Evolutionary conservation across 169 alveolate genomes (phyloP).

Genomic region (Plasmodium billcollinsi): DNA sequence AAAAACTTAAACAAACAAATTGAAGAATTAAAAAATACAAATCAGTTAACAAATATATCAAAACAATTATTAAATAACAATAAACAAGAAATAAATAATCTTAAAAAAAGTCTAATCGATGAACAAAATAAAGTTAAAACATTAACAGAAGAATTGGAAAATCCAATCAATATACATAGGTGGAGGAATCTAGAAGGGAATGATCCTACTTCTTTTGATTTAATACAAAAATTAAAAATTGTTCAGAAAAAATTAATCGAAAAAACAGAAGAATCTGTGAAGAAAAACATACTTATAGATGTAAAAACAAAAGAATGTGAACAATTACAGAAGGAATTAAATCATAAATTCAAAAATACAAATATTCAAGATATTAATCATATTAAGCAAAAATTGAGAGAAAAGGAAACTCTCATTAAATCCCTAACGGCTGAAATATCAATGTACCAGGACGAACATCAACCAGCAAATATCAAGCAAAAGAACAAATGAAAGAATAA

Average conservation of each 20-base stretch:
- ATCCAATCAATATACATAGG: conserved; percentile 93
- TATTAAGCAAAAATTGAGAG: conserved; percentile 36
- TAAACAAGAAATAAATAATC: conserved; percentile 86
- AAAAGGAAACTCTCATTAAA: conserved; percentile 62
- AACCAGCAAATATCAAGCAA: not conserved
- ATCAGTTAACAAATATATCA: conserved; percentile 88
- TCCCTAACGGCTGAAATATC: conserved; percentile 70
- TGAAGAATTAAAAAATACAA: conserved; percentile 85
- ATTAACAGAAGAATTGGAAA: conserved; percentile 93
- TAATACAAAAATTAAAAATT: conserved; percentile 59
- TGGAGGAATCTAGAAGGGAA: conserved; percentile 75
- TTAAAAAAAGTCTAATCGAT: conserved; percentile 78
- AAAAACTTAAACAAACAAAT: conserved; percentile 81
- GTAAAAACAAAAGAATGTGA: conserved; percentile 62
- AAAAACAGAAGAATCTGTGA: conserved; percentile 68
- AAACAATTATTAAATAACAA: conserved; percentile 88
- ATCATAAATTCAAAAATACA: conserved; percentile 1
- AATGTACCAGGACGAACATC: conserved; percentile 64
- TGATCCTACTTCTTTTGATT: conserved; percentile 73
- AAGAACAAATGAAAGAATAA: not conserved
- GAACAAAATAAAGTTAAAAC: conserved; percentile 94
- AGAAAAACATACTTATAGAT: conserved; percentile 39
- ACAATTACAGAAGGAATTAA: conserved; percentile 41
- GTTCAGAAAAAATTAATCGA: conserved; percentile 72
- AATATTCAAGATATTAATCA: conserved; percentile 39